phyloP scores from a whole-genome alignment of 768 basidiomycete genomes.

The Auriscalpium vulgare region DNA sequence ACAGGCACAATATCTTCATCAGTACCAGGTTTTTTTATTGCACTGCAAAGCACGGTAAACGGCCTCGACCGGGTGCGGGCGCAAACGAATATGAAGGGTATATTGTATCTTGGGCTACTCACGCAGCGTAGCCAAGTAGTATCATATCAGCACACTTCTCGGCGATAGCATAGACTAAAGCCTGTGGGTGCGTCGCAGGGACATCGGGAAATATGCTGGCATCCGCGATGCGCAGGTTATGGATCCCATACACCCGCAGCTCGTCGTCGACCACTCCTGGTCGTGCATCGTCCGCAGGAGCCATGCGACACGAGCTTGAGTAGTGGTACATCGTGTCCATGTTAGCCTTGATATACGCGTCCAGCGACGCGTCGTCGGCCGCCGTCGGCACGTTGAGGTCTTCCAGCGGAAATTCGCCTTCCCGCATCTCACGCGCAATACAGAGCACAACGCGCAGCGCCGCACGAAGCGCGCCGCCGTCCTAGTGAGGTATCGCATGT shows the following conservation, averaged over 20 bases:
- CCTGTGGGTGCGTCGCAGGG: constrained; percentile 10
- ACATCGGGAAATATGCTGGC: constrained; percentile 15
- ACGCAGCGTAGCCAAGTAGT: too few relatives aligned
- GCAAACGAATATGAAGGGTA: too few relatives aligned
- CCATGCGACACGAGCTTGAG: constrained; percentile 12
- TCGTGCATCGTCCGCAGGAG: constrained; percentile 1
- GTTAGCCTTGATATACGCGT: neutral
- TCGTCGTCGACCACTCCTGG: constrained; percentile 34
- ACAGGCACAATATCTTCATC: too few relatives aligned
- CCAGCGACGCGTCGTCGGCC: neutral
- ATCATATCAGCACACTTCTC: constrained; percentile 13
- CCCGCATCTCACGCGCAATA: neutral
- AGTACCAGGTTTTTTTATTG: too few relatives aligned
- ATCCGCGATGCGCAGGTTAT: constrained; percentile 29
- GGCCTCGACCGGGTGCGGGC: too few relatives aligned
- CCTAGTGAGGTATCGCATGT: neutral
- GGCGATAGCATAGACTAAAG: constrained; percentile 4
- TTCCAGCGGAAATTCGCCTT: neutral
- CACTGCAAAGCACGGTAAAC: too few relatives aligned
- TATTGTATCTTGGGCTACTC: too few relatives aligned
- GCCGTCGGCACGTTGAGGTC: neutral
- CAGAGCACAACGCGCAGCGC: neutral
- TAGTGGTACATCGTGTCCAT: constrained; percentile 7
- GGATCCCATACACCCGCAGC: constrained; percentile 32
- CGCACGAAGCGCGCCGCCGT: neutral